phyloP scores from a whole-genome alignment of 805 yeast genomes.

The Lachancea fermentati region DNA sequence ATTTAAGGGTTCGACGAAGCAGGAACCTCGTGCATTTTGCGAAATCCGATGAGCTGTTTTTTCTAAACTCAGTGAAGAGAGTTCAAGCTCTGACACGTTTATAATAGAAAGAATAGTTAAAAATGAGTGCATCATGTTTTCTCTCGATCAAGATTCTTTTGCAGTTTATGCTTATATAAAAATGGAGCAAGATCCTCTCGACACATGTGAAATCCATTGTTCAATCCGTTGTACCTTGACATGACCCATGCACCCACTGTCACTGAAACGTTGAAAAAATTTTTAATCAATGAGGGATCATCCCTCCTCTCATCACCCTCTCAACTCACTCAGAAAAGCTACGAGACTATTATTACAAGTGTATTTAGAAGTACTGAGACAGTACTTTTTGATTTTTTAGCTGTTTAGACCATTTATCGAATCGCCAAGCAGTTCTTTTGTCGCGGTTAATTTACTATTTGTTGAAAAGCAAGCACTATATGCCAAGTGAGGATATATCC shows the following conservation, averaged over 20 bases:
- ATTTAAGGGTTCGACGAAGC: too few species aligned
- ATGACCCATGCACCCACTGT: neutral
- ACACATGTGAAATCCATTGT: neutral
- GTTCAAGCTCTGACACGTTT: too few species aligned
- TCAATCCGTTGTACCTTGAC: neutral
- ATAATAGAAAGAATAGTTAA: too few species aligned
- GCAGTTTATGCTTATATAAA: too few species aligned
- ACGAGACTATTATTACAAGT: neutral
- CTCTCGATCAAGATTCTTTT: too few species aligned
- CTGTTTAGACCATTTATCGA: neutral
- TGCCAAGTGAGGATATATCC: conserved; percentile 20
- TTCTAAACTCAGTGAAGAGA: too few species aligned
- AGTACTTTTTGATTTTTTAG: neutral
- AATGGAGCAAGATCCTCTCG: too few species aligned
- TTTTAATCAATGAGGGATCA: neutral
- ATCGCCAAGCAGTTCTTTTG: conserved; percentile 6
- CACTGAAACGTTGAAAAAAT: neutral
- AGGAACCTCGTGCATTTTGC: too few species aligned
- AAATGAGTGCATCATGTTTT: too few species aligned
- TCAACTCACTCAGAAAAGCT: neutral
- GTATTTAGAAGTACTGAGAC: neutral
- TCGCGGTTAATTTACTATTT: conserved; percentile 3
- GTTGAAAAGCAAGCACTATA: conserved; percentile 7
- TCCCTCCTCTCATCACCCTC: neutral
- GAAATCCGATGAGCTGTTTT: too few species aligned